Conservation (phyloP, 257 asterid species). For the Solanum piurae region DNA sequence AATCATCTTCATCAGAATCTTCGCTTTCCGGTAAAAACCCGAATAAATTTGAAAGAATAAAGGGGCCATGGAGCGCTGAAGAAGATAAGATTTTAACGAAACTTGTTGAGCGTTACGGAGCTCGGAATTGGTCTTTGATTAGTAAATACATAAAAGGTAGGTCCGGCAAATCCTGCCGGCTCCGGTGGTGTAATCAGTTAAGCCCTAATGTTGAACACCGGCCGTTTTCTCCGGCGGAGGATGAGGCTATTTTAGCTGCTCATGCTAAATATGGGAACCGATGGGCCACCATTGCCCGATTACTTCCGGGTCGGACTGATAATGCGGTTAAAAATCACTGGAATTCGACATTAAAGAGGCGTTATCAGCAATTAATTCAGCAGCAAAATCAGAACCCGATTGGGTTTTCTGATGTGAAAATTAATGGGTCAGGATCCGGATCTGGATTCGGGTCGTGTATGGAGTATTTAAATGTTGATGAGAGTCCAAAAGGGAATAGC, state of each 20-base stretch:
- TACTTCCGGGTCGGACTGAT: slow-evolving; percentile 82
- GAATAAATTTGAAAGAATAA: slow-evolving; percentile 33
- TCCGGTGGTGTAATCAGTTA: slow-evolving; percentile 85
- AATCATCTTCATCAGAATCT: slow-evolving; percentile 28
- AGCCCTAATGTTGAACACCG: slow-evolving; percentile 77
- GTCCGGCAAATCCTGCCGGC: slow-evolving; percentile 73
- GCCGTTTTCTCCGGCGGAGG: slow-evolving; percentile 62
- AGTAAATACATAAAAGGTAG: slow-evolving; percentile 70
- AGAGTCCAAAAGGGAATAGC: background rate
- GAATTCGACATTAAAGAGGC: slow-evolving; percentile 66
- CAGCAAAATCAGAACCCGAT: background rate
- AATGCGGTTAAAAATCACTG: slow-evolving; percentile 81
- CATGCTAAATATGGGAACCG: slow-evolving; percentile 55
- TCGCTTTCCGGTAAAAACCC: slow-evolving; percentile 19
- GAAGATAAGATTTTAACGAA: slow-evolving; percentile 69
- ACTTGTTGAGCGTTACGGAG: slow-evolving; percentile 57
- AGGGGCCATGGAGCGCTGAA: slow-evolving; percentile 91
- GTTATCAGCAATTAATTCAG: slow-evolving; percentile 9
- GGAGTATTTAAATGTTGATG: background rate
- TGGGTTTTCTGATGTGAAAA: background rate
- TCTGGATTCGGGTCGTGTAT: background rate
- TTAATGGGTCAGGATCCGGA: background rate
- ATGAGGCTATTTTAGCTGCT: slow-evolving; percentile 55
- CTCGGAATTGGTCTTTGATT: slow-evolving; percentile 72
- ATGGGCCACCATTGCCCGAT: slow-evolving; percentile 85